Evolutionary conservation across 192 early-diverging fungal genomes (phyloP).

Genomic region (Coemansia sp.): DNA sequence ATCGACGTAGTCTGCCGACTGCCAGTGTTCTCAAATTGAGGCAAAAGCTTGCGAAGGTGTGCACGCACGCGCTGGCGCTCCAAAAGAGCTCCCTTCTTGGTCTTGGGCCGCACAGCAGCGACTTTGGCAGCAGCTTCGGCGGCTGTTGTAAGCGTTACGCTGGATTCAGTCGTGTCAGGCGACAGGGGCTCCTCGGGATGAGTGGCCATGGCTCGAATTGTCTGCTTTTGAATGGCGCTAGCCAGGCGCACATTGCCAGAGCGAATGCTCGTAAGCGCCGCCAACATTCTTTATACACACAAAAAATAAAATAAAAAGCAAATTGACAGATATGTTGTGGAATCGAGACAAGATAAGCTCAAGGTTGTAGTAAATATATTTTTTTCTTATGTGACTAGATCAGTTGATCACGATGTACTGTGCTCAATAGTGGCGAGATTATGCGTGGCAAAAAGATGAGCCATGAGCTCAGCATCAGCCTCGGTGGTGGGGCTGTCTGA

Average conservation of each 20-base stretch:
- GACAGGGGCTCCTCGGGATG: constrained; percentile 6
- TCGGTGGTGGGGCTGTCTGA: constrained; percentile 4
- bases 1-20: constrained; percentile 9
- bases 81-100: constrained; percentile 1
- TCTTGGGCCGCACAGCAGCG: not conserved
- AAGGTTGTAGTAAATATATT: not conserved
- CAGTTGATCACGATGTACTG: not conserved
- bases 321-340: not conserved
- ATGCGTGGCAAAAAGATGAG: constrained; percentile 39
- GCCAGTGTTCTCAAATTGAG: constrained; percentile 18
- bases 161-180: not conserved
- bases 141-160: not conserved
- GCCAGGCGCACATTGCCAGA: not conserved
- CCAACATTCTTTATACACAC: not conserved
- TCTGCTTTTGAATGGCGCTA: not conserved
- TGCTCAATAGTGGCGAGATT: constrained; percentile 14
- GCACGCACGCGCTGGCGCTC: constrained; percentile 15
- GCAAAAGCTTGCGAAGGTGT: constrained; percentile 23
- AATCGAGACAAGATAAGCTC: not conserved
- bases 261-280: constrained; percentile 10
- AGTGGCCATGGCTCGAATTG: not conserved
- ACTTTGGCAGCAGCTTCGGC: constrained; percentile 5
- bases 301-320: not conserved
- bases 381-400: not conserved
- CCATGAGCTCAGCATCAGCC: constrained; percentile 32